phyloP scores from a whole-genome alignment of 2,329 filamentous ascomycete genomes.

The Emericellopsis atlantica region DNA sequence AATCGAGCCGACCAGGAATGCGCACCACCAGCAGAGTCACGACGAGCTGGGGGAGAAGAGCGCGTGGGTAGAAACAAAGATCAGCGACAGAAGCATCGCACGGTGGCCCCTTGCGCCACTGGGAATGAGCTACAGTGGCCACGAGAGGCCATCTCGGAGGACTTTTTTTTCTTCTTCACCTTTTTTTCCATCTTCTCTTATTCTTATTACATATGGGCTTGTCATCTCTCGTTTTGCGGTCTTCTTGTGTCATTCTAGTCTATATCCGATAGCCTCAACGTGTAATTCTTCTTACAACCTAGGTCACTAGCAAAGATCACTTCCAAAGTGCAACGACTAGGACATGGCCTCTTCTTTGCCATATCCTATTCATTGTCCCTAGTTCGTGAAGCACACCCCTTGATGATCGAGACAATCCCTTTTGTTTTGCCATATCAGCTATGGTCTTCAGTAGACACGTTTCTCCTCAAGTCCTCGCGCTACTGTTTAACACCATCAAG shows the following conservation, averaged over 20 bases:
- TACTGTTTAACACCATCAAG: too few relatives aligned
- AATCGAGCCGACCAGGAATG: neutral
- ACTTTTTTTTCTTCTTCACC: neutral
- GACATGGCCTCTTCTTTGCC: too few relatives aligned
- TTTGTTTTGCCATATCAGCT: too few relatives aligned
- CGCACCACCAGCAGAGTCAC: too few relatives aligned
- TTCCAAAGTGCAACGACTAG: too few relatives aligned
- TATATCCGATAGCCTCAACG: slow-evolving; percentile 1
- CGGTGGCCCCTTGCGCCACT: neutral
- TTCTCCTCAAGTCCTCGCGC: too few relatives aligned
- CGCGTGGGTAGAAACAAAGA: neutral
- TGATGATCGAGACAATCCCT: too few relatives aligned
- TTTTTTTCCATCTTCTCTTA: neutral
- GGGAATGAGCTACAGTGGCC: neutral
- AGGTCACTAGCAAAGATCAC: neutral
- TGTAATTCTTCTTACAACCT: slow-evolving; percentile 1
- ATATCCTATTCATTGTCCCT: too few relatives aligned
- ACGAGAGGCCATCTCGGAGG: neutral
- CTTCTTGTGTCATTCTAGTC: slow-evolving; percentile 1
- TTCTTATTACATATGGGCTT: neutral
- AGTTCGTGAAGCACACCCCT: too few relatives aligned
- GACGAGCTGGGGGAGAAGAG: too few relatives aligned
- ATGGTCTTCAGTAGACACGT: too few relatives aligned
- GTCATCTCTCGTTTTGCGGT: neutral
- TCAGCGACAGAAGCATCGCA: neutral